Conservation (phyloP, 192 early-diverging fungal genomes). For the Entophlyctis luteolus region DNA sequence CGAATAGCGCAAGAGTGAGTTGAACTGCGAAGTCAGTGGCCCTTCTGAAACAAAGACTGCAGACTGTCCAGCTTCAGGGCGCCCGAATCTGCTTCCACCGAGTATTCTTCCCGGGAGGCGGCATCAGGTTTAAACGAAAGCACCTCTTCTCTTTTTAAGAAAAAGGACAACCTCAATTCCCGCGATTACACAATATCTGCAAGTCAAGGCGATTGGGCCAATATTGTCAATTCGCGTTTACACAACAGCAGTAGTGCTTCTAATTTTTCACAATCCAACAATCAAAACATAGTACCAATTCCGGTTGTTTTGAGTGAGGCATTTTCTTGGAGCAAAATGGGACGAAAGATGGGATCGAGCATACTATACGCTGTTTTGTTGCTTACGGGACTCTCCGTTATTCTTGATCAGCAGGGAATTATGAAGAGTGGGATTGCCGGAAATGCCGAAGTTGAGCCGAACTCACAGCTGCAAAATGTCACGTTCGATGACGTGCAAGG, state of each 20-base stretch:
- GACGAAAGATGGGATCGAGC: slow-evolving; percentile 37
- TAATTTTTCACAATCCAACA: not conserved
- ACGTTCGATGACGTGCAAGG: slow-evolving; percentile 94
- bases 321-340: slow-evolving; percentile 56
- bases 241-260: not conserved
- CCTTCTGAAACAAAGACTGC: too few relatives aligned
- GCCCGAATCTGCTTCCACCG: too few relatives aligned
- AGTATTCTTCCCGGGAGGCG: too few relatives aligned
- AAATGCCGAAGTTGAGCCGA: slow-evolving; percentile 46
- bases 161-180: not conserved
- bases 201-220: not conserved
- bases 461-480: slow-evolving; percentile 53
- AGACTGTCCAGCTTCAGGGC: too few relatives aligned
- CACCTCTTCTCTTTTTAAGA: not conserved
- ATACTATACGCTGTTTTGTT: slow-evolving; percentile 44
- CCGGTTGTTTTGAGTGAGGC: slow-evolving; percentile 52
- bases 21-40: too few relatives aligned
- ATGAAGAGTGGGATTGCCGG: slow-evolving; percentile 49
- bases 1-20: not conserved
- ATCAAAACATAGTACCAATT: slow-evolving; percentile 36
- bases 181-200: not conserved
- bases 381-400: slow-evolving; percentile 50
- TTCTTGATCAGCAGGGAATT: slow-evolving; percentile 56
- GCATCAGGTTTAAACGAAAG: too few relatives aligned
- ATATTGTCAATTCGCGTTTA: not conserved